Evolutionary conservation across 148 eudicot species (phyloP).

Genomic region (Camellia granthamiana): DNA sequence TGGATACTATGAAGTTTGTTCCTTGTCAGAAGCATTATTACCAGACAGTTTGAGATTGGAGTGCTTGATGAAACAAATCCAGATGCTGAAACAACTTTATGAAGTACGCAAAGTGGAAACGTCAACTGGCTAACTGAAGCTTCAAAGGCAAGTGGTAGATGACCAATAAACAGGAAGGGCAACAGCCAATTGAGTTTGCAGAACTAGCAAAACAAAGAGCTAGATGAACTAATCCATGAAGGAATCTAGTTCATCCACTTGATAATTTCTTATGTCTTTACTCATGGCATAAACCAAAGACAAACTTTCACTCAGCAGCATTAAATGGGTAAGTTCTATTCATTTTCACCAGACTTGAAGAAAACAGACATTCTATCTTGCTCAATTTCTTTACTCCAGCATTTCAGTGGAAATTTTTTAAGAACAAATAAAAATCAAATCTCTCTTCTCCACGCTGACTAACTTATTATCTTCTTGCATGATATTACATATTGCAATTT

Average conservation of each 20-base stretch:
- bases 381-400: background rate
- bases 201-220: background rate
- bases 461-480: background rate
- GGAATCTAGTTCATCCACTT: background rate
- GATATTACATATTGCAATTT: background rate
- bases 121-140: background rate
- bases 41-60: background rate
- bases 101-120: background rate
- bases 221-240: background rate
- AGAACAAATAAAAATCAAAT: background rate
- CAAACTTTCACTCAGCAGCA: background rate
- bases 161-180: background rate
- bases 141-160: background rate
- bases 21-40: background rate
- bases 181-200: background rate
- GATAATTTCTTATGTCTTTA: background rate
- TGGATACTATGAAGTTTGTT: background rate
- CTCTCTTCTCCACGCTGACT: background rate
- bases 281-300: background rate
- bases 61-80: background rate
- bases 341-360: background rate
- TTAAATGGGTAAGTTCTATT: background rate
- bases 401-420: background rate
- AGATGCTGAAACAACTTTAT: background rate
- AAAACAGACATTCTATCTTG: background rate